Evolutionary conservation across 768 basidiomycete species (phyloP).

Genomic region (Leccinum olivaceopallidum): DNA sequence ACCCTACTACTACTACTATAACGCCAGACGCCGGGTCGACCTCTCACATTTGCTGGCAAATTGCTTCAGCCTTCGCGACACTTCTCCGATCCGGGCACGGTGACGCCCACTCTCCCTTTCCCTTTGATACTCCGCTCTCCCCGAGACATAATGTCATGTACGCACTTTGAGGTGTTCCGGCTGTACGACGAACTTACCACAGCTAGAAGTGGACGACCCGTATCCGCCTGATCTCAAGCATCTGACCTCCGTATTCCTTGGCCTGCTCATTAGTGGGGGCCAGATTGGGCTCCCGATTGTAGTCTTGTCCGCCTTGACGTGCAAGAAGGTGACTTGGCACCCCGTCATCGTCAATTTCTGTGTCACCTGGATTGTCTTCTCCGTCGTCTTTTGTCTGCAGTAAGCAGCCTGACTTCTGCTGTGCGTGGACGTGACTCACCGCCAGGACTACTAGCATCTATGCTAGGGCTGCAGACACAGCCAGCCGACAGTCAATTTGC

Average conservation of each 20-base stretch:
- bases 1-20: constrained; percentile 3
- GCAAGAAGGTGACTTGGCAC: constrained; percentile 44
- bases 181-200: neutral
- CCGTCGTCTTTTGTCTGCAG: constrained; percentile 51
- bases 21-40: constrained; percentile 5
- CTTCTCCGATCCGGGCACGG: neutral
- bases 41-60: constrained; percentile 1
- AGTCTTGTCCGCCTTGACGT: constrained; percentile 44
- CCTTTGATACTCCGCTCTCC: neutral
- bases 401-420: constrained; percentile 32
- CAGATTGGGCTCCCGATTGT: constrained; percentile 53
- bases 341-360: constrained; percentile 60
- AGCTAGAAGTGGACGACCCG: constrained; percentile 4
- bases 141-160: constrained; percentile 19
- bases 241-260: constrained; percentile 42
- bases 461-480: constrained; percentile 21
- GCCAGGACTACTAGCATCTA: constrained; percentile 35
- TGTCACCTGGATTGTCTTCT: constrained; percentile 55
- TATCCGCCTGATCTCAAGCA: constrained; percentile 26
- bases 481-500: constrained; percentile 39
- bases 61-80: neutral
- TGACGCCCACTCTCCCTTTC: neutral
- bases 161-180: neutral
- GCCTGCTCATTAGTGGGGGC: constrained; percentile 51
- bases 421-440: constrained; percentile 11